Evolutionary conservation across 805 yeast genomes (phyloP).

Genomic region (Lipomyces japonicus): DNA sequence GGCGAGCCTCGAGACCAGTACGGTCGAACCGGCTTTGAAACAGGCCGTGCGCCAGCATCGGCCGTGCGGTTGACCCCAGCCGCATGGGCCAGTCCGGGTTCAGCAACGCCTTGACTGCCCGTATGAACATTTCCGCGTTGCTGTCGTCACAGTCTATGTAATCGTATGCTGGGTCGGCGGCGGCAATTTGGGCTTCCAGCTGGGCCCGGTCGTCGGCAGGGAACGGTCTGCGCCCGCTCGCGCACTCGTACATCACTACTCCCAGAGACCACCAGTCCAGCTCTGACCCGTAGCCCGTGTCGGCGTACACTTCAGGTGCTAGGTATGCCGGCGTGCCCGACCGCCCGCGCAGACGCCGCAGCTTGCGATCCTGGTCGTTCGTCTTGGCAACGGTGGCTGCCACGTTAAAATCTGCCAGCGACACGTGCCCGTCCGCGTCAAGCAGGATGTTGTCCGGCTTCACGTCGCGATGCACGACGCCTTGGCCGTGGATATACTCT

Average conservation of each 20-base stretch:
- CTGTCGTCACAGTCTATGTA: too few species aligned
- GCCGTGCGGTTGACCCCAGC: slow-evolving; percentile 69
- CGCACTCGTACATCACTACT: slow-evolving; percentile 35
- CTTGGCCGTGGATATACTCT: slow-evolving; percentile 25
- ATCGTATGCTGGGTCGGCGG: slow-evolving; percentile 7
- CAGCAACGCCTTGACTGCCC: slow-evolving; percentile 63
- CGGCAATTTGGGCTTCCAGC: slow-evolving; percentile 9
- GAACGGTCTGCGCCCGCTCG: slow-evolving; percentile 34
- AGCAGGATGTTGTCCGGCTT: slow-evolving; percentile 45
- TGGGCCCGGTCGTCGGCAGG: slow-evolving; percentile 13
- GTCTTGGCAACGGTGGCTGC: slow-evolving; percentile 32
- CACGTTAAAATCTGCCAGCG: slow-evolving; percentile 51
- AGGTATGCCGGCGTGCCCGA: slow-evolving; percentile 34
- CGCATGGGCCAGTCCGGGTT: slow-evolving; percentile 60
- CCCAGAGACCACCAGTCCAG: slow-evolving; percentile 40
- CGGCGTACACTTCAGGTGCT: slow-evolving; percentile 34
- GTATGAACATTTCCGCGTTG: slow-evolving; percentile 30
- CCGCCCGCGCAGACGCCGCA: slow-evolving; percentile 20
- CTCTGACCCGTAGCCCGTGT: slow-evolving; percentile 29
- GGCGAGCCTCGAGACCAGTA: slow-evolving; percentile 13
- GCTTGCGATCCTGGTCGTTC: neutral
- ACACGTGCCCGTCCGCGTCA: slow-evolving; percentile 62
- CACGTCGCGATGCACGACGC: slow-evolving; percentile 27
- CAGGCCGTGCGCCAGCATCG: slow-evolving; percentile 72
- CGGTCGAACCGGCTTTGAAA: slow-evolving; percentile 53